Evolutionary conservation across 129 eudicot species (phyloP), one percentile per base, ranked within the genome.

Genomic region (Saussurea involucrata): DNA sequence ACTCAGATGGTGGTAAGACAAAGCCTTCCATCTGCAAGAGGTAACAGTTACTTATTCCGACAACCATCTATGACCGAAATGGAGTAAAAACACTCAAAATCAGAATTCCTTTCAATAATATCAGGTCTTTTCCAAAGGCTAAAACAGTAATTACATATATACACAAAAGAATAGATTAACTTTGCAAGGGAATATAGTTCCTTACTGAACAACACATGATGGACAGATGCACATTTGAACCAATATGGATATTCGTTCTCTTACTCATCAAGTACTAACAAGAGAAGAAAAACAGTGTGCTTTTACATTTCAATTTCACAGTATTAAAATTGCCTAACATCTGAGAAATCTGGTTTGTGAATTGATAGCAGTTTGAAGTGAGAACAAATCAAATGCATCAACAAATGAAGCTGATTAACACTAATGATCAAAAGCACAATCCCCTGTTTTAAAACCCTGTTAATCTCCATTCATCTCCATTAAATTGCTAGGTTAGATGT

Each of bases 1-100:
- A 90, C 83, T 90, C 97, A 82, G 87, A 92, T 18, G 92, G 91
- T 64, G 99, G 99, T 71, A 95, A 78, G 53, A 92, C 90, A 92
- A 88, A 95, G 40, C 90, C 96, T 81, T 91, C 97, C 92, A 95
- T 87, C 99, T 94, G 88, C 87, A 84, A 70, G 71, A 75, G 66
- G 21, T 76, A 64, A 13, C 61, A 3, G 42, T 24, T 36, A 63
- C 66, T 66, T 72, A 71, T 18, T 42, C 61, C 31, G 32, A 21
- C 40, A 61, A 53, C 74, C 15, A 34, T 57, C 80, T 6, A 69
- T 46, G 24, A 46, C n/a, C 63, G 22, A 12, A 60, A 70, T 9
- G 22, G 28, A 25, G 58, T 24, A 36, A 73, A 68, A 67, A 70
- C 0, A 12, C 28, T 65, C 18, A 66, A 42, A 44, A 64, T 76